Evolutionary conservation across 176 grass and related monocot species (phyloP), one percentile per base, ranked within the genome.

Genomic region (Musa beccarii): DNA sequence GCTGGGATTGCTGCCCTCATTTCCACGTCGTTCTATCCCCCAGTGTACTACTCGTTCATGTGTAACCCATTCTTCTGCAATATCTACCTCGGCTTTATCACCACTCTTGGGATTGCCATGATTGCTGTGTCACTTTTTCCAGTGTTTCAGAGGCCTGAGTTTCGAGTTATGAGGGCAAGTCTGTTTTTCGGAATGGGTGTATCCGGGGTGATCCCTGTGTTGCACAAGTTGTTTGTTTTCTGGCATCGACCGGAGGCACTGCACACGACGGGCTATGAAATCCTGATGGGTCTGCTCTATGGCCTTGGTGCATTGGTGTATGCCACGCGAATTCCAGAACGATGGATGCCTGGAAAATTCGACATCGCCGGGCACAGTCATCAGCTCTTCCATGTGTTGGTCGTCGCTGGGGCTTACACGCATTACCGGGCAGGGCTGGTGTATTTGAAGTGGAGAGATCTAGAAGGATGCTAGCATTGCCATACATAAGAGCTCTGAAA

Each of bases 301-400:
- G 17, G 34, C 43, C 17, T 51, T 34, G 68, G 68, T 15, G 49
- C 20, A 17, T 16, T 19, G 8, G 34, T 70, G 15, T 70, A 70
- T 49, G 68, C 20, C 17, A 19, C 49, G 68, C 2, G 68, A 19
- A 49, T 70, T 34, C 68, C 68, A 49, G 68, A 70, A n/a, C 68
- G 68, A 9, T 70, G 68, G 68, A 51, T 19, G 68, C 68, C 68
- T 0, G 68, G 68, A 29, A 70, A 9, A 49, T 70, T 70, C 68
- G 68, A 70, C 49, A 14, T 70, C 68, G 68, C 29, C 49, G 68
- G 68, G 0, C 68, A 70, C 49, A 70, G 68, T 49, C 68, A 70
- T 9, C 68, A 70, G 68, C 34, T 70, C 2, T 70, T 70, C 49
- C 68, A 70, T 11, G 68, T 51, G 43, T n/a, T 70, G 43, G 68